Evolutionary conservation across 768 basidiomycete genomes (phyloP), one percentile per base, ranked within the genome.

Genomic region (Rhodocollybia butyracea): DNA sequence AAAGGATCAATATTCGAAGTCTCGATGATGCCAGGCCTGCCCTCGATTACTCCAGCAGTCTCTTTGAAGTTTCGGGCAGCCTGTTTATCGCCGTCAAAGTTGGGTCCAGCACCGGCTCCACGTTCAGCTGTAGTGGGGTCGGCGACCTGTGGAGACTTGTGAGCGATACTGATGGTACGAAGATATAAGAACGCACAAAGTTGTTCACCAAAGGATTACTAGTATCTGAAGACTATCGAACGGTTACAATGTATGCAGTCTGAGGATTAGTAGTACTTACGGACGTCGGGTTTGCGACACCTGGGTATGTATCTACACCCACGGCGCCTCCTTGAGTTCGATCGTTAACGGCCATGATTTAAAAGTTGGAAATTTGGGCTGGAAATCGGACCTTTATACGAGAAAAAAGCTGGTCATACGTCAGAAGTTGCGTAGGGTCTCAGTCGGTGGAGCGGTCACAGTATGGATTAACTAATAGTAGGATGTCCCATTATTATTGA

Each of bases 21-120:
- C 66, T 84, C 81, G 59, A 84, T 81, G 59, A 83, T 81, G 17
- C 82, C 81, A 5, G 83, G 79, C 2, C 72, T 74, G 13, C 72
- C 75, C 63, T 83, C 82, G 36, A 78, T 65, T 32, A 82, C 80
- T 19, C 82, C 80, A 8, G 78, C 74, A 6, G 70, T 66, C 53
- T 73, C 56, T 54, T 70, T 75, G 63, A 78, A 69, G 41, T 62
- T 64, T 21, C 70, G 71, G 51, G 68, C 64, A 3, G 78, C 77
- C 29, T 77, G 64, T 41, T 66, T 63, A 48, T 72, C 68, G 24
- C 73, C 78, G 11, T 70, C 56, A 63, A 77, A 79, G 54, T 70
- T 64, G 27, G 64, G 51, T 21, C 68, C 70, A 5, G 73, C 76
- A 3, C 77, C 76, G 0, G 78, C 78, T 21, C 77, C 76, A 22